Evolutionary conservation across 1,284 basidiomycete species (phyloP).

Genomic region (Rhodotorula sp.): DNA sequence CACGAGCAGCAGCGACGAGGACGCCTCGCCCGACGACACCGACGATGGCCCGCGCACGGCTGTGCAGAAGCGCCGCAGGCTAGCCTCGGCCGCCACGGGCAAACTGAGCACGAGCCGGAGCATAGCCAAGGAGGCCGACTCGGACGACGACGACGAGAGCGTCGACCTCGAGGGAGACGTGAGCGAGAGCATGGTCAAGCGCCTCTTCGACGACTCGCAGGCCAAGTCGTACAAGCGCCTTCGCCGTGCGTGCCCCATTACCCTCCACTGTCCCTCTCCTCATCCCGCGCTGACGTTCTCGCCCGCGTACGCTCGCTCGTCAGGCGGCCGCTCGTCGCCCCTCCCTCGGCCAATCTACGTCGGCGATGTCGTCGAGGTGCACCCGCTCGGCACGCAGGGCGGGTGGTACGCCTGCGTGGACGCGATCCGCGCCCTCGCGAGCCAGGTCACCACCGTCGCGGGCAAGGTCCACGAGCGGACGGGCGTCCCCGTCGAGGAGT

Average conservation of each 20-base stretch:
- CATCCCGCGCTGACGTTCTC: too few relatives aligned
- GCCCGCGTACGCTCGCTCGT: neutral
- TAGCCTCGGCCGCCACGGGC: too few relatives aligned
- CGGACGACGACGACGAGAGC: neutral
- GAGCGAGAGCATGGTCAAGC: neutral
- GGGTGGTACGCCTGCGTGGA: constrained; percentile 7
- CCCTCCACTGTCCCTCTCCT: neutral
- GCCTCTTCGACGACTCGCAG: neutral
- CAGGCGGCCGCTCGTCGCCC: too few relatives aligned
- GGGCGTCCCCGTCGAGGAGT: neutral
- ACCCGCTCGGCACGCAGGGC: neutral
- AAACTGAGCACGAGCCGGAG: too few relatives aligned
- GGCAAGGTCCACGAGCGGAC: neutral
- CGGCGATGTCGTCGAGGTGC: constrained; percentile 7
- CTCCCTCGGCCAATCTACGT: neutral
- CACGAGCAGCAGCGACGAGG: too few relatives aligned
- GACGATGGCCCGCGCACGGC: too few relatives aligned
- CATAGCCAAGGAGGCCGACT: neutral
- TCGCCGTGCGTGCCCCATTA: neutral
- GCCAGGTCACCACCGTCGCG: too few relatives aligned
- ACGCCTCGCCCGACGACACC: too few relatives aligned
- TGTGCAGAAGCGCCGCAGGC: too few relatives aligned
- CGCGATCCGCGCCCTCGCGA: neutral
- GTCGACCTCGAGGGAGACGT: neutral
- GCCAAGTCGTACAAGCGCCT: neutral